Conservation (phyloP, 768 basidiomycete genomes). For the Suillus plorans region DNA sequence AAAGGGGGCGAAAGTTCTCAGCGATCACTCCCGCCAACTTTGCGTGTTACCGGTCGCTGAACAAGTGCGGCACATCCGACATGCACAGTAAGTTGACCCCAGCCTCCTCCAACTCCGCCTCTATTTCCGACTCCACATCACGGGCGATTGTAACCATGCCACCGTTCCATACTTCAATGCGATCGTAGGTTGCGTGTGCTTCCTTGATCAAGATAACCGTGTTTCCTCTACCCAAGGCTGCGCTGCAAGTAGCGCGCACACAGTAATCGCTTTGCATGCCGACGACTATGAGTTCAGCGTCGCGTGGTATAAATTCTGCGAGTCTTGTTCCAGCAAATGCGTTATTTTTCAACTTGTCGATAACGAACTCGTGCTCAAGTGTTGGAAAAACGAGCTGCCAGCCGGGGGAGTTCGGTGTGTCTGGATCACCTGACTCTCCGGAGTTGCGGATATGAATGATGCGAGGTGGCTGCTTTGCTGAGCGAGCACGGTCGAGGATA, state of each 20-base stretch:
- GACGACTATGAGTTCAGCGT: slow-evolving; percentile 63
- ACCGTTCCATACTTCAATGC: slow-evolving; percentile 60
- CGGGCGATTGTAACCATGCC: slow-evolving; percentile 53
- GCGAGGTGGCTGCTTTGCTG: slow-evolving; percentile 45
- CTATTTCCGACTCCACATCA: slow-evolving; percentile 57
- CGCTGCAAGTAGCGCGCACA: slow-evolving; percentile 54
- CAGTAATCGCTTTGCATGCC: slow-evolving; percentile 72
- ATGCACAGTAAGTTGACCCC: slow-evolving; percentile 66
- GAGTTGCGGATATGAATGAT: slow-evolving; percentile 71
- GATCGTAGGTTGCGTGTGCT: slow-evolving; percentile 68
- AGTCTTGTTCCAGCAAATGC: slow-evolving; percentile 63
- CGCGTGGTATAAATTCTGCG: slow-evolving; percentile 44
- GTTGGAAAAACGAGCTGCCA: slow-evolving; percentile 64
- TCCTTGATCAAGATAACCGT: slow-evolving; percentile 61
- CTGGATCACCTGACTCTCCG: slow-evolving; percentile 60
- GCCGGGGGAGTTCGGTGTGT: slow-evolving; percentile 53
- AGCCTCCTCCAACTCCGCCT: slow-evolving; percentile 67
- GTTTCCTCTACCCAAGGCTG: slow-evolving; percentile 63
- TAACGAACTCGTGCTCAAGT: slow-evolving; percentile 47
- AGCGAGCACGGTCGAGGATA: slow-evolving; percentile 52
- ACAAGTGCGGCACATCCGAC: slow-evolving; percentile 60
- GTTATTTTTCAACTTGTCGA: slow-evolving; percentile 72
- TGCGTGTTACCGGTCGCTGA: slow-evolving; percentile 49
- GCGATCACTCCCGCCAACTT: not conserved
- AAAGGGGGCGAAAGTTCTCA: not conserved